Evolutionary conservation across 371 early-diverging fungal genomes (phyloP), one percentile per base, ranked within the genome.

Genomic region (Mycotypha africana): DNA sequence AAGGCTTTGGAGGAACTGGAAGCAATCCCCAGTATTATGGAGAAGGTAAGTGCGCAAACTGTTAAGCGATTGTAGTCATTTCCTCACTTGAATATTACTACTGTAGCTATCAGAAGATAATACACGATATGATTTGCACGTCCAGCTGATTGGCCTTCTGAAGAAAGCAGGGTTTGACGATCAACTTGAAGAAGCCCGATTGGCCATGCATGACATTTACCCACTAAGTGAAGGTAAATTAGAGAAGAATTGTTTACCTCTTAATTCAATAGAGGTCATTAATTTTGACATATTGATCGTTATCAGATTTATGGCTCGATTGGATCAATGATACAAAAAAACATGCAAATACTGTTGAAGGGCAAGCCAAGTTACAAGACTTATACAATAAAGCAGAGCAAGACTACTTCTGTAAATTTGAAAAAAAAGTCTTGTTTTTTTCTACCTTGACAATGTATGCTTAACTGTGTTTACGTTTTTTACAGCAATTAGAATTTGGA

Each of bases 291-390:
- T 38, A 30, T 30, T 30, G 30, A 23, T 14, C 16, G 3, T 16
- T 15, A 38, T 38, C 44, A 84, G 85, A 53, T 7, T 37, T 86
- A 51, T 86, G 84, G 84, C 40, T 79, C 17, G 79, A 79, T 41
- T 86, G 86, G 86, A 70, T 84, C 47, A 55, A 78, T 8, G 84
- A 82, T 40, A 69, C 75, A 12, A 70, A 59, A 35, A 53, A 51
- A 9, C 42, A 61, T 20, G 67, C 60, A 2, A 38, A 53, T 14
- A 58, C 58, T 1, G 53, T 49, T 17, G 67, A 69, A 45, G 64
- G 62, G 9, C 67, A 76, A 25, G 28, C 26, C 25, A 60, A 49
- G n/a, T 25, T 86, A 7, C 44, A 68, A 0, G 35, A 35, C 0
- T 49, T 83, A n/a, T 84, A 72, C 40, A 44, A 58, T 4, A 37